Evolutionary conservation across 306 rosid genomes (phyloP).

Genomic region (Sindora glabra): DNA sequence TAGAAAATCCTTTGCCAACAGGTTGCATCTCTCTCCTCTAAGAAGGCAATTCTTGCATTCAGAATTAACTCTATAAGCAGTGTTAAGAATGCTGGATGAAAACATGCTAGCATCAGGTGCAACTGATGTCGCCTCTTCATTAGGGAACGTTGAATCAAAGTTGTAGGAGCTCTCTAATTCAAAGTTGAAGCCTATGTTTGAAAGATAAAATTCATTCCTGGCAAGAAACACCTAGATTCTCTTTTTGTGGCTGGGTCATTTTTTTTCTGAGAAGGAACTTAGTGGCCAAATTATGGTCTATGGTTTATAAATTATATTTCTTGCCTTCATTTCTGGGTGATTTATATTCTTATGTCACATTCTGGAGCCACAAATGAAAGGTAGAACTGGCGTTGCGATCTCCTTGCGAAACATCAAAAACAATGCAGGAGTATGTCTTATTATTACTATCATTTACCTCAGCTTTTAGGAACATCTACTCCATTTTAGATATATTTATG

Average conservation of each 20-base stretch:
- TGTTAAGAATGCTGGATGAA: constrained; percentile 74
- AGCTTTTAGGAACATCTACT: constrained; percentile 32
- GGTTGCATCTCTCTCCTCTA: constrained; percentile 96
- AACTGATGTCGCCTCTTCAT: constrained; percentile 33
- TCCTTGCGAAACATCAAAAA: constrained; percentile 81
- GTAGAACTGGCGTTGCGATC: constrained; percentile 68
- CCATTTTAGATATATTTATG: constrained; percentile 5
- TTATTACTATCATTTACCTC: constrained; percentile 14
- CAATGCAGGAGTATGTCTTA: constrained; percentile 33
- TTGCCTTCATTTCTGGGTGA: constrained; percentile 92
- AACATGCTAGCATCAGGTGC: constrained; percentile 33
- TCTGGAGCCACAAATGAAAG: constrained; percentile 52
- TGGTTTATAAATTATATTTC: constrained; percentile 66
- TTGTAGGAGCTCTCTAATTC: constrained; percentile 57
- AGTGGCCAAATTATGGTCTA: constrained; percentile 66
- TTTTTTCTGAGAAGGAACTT: constrained; percentile 69
- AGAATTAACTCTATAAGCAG: constrained; percentile 60
- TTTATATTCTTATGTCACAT: constrained; percentile 69
- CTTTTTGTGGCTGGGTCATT: constrained; percentile 65
- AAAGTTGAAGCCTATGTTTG: constrained; percentile 54
- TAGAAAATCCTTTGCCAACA: constrained; percentile 23
- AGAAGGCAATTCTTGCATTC: constrained; percentile 73
- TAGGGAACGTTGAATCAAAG: constrained; percentile 69
- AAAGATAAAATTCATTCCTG: constrained; percentile 60
- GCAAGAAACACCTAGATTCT: constrained; percentile 73